Evolutionary conservation across 129 eudicot genomes (phyloP).

Genomic region (Tagetes patula): DNA sequence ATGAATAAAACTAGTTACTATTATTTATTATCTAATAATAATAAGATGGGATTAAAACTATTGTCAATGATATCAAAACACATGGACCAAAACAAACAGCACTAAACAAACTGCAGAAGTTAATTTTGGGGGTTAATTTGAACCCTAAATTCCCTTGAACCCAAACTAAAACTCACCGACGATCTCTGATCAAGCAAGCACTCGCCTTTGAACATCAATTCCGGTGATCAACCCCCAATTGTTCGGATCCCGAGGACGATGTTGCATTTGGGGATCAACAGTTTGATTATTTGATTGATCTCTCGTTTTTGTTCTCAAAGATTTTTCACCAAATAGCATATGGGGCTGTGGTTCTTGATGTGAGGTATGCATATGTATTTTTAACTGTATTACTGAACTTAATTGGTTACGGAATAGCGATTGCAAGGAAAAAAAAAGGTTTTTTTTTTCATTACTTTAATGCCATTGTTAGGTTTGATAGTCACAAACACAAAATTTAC

Average conservation of each 20-base stretch:
- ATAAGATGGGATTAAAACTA: too few relatives aligned
- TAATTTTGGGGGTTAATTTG: too few relatives aligned
- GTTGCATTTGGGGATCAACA: conserved; percentile 12
- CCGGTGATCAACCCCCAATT: conserved; percentile 28
- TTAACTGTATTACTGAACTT: too few relatives aligned
- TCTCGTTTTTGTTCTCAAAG: conserved; percentile 15
- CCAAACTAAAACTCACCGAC: too few relatives aligned
- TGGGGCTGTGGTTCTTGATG: conserved; percentile 48
- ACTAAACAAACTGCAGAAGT: too few relatives aligned
- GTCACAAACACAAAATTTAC: neutral
- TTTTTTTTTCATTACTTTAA: neutral
- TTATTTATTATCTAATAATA: too few relatives aligned
- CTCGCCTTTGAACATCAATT: conserved; percentile 19
- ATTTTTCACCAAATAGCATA: too few relatives aligned
- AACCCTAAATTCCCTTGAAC: too few relatives aligned
- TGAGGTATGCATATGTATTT: conserved; percentile 22
- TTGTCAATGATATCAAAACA: too few relatives aligned
- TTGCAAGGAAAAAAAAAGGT: too few relatives aligned
- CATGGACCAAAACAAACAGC: too few relatives aligned
- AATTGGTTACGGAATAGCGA: neutral
- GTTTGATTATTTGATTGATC: conserved; percentile 37
- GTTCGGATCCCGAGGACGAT: neutral
- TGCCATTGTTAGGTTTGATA: neutral
- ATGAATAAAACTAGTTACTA: too few relatives aligned
- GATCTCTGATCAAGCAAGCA: neutral